Evolutionary conservation across 345 rosid species (phyloP).

Genomic region (Bruguiera gymnorhiza): DNA sequence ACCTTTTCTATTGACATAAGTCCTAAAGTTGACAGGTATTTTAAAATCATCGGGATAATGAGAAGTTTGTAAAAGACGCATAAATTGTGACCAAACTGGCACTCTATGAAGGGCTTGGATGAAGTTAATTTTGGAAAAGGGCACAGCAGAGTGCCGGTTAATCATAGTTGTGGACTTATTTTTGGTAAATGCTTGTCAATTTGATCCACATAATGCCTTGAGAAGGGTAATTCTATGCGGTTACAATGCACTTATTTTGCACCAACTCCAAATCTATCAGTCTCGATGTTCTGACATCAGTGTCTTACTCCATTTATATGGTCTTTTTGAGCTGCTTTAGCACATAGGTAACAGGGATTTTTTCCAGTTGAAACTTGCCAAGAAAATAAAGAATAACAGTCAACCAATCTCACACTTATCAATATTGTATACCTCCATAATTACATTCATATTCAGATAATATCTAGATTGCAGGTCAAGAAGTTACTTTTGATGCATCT

Average conservation of each 20-base stretch:
- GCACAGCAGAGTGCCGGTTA: conserved; percentile 92
- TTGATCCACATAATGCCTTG: no score
- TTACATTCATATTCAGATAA: background rate
- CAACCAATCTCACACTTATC: background rate
- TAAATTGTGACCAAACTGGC: background rate
- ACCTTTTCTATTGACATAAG: conserved; percentile 78
- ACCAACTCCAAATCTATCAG: no score
- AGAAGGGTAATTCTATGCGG: background rate
- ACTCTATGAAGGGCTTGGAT: conserved; percentile 47
- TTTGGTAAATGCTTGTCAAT: conserved; percentile 41
- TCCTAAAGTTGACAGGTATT: conserved; percentile 66
- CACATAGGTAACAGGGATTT: no score
- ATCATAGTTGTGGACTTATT: conserved; percentile 78
- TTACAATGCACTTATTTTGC: no score
- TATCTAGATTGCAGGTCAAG: conserved; percentile 48
- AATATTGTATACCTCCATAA: background rate
- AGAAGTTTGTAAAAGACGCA: background rate
- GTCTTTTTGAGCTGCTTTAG: no score
- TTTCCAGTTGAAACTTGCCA: no score
- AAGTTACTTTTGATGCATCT: conserved; percentile 72
- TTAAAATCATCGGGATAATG: background rate
- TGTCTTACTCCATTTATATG: background rate
- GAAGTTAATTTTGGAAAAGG: conserved; percentile 79
- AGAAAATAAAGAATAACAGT: no score
- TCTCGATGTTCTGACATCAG: no score